phyloP scores from a whole-genome alignment of 1,139 yeast species.

The Lodderomyces parapsilosis region DNA sequence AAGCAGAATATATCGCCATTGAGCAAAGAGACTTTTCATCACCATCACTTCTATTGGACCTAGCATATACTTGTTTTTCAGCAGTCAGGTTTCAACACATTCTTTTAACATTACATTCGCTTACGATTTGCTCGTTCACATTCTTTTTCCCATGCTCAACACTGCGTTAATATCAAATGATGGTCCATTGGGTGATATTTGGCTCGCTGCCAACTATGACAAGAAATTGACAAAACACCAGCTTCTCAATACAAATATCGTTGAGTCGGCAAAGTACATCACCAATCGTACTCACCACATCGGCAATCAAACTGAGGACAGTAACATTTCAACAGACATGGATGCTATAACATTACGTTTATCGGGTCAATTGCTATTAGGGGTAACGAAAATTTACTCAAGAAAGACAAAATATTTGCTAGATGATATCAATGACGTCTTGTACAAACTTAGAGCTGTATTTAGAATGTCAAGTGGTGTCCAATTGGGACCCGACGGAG shows the following conservation, averaged over 20 bases:
- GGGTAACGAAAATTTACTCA: conserved; percentile 85
- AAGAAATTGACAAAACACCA: conserved; percentile 77
- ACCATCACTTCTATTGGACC: no score
- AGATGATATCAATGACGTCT: conserved; percentile 81
- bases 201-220: conserved; percentile 92
- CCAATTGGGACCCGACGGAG: conserved; percentile 29
- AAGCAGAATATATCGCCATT: no score
- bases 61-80: no score
- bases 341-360: conserved; percentile 68
- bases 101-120: background rate
- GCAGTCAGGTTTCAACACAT: background rate
- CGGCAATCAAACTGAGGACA: conserved; percentile 1
- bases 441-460: conserved; percentile 70
- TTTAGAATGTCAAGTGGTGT: conserved; percentile 50
- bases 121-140: background rate
- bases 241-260: conserved; percentile 68
- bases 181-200: conserved; percentile 86
- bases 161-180: conserved; percentile 47
- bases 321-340: conserved; percentile 16
- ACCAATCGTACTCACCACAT: conserved; percentile 7
- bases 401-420: conserved; percentile 80
- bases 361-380: conserved; percentile 85
- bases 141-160: background rate
- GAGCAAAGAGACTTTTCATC: no score
- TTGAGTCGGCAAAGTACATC: conserved; percentile 44